phyloP scores from a whole-genome alignment of 495 filamentous ascomycete genomes.

The Neurospora africana region DNA sequence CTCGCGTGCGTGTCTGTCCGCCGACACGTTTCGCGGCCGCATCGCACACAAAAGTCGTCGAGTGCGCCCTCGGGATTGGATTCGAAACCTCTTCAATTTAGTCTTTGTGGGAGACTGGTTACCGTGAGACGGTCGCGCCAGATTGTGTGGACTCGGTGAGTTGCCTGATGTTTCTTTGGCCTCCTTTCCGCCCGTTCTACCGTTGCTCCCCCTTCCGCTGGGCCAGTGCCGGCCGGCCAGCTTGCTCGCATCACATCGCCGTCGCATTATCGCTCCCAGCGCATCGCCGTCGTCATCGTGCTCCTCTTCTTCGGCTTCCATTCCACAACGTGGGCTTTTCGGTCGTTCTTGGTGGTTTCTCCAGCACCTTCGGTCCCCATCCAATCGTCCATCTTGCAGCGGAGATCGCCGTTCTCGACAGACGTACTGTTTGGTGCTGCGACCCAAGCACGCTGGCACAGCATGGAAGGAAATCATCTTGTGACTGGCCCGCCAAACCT shows the following conservation, averaged over 20 bases:
- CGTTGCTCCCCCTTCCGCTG: background rate
- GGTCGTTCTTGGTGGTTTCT: conserved; percentile 5
- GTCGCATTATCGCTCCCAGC: conserved; percentile 3
- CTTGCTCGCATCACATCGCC: background rate
- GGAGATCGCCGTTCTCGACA: conserved; percentile 2
- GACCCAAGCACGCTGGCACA: background rate
- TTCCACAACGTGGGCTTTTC: conserved; percentile 1
- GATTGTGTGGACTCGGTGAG: conserved; percentile 4
- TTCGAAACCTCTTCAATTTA: background rate
- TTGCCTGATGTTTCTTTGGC: background rate
- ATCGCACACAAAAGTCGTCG: conserved; percentile 1
- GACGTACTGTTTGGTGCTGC: conserved; percentile 2
- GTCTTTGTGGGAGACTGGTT: conserved; percentile 6
- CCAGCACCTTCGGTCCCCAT: background rate
- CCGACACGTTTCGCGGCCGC: conserved; percentile 6
- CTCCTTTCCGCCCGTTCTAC: background rate
- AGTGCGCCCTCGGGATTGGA: conserved; percentile 5
- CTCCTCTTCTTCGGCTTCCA: conserved; percentile 1
- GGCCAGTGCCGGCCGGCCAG: conserved; percentile 1
- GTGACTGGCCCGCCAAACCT: conserved; percentile 12
- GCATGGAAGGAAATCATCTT: conserved; percentile 12
- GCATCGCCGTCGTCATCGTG: conserved; percentile 2
- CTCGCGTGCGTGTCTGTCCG: background rate
- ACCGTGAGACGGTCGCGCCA: background rate
- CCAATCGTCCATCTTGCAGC: background rate